phyloP scores from a whole-genome alignment of 495 filamentous ascomycete genomes.

The Thermothielavioides terrestris region DNA sequence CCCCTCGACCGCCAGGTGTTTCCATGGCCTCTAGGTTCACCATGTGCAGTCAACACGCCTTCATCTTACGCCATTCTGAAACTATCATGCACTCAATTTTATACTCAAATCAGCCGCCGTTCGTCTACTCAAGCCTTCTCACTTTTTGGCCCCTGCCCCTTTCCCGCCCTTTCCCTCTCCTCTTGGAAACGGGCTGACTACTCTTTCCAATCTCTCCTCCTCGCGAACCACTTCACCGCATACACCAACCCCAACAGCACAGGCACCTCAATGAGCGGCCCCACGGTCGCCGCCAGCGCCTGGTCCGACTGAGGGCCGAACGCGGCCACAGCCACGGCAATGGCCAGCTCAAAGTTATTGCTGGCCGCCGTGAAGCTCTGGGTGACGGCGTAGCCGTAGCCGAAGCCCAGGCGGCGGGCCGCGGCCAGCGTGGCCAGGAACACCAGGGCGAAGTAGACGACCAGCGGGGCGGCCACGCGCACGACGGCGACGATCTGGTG shows the following conservation, averaged over 20 bases:
- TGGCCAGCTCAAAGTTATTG: conserved; percentile 92
- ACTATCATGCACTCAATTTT: no score
- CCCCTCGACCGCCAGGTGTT: no score
- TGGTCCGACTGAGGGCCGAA: conserved; percentile 76
- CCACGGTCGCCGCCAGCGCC: conserved; percentile 82
- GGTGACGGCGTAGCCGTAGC: conserved; percentile 62
- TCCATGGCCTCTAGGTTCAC: no score
- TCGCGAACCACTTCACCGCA: conserved; percentile 53
- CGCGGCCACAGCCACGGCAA: conserved; percentile 81
- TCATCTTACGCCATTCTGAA: no score
- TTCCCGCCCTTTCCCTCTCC: no score
- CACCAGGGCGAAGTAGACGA: conserved; percentile 70
- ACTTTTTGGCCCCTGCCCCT: no score
- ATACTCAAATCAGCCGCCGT: no score
- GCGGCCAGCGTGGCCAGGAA: conserved; percentile 60
- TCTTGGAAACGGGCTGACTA: no score
- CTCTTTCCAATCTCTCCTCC: conserved; percentile 49
- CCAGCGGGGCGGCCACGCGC: conserved; percentile 67
- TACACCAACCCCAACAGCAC: conserved; percentile 78
- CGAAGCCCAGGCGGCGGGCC: conserved; percentile 55
- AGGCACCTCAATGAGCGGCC: conserved; percentile 86
- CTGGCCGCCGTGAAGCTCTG: conserved; percentile 93
- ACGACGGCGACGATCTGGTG: conserved; percentile 77
- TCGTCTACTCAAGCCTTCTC: no score
- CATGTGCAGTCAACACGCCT: no score